Evolutionary conservation across 129 eudicot genomes (phyloP).

Genomic region (Cynara cardunculus): DNA sequence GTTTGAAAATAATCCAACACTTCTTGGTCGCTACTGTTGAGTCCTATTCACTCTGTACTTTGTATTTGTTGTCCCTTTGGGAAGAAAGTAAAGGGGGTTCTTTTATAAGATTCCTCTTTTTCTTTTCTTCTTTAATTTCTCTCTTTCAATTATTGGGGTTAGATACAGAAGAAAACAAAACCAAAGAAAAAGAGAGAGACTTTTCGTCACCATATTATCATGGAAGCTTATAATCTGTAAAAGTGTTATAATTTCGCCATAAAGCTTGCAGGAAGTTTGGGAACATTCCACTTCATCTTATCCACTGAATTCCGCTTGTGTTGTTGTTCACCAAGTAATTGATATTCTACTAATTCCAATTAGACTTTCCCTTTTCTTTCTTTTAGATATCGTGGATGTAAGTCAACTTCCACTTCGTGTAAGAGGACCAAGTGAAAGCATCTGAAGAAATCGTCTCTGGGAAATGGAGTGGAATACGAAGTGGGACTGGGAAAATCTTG

Average conservation of each 20-base stretch:
- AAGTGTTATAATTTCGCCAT: slow-evolving; percentile 9
- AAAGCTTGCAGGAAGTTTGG: slow-evolving; percentile 8
- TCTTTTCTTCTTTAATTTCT: not conserved
- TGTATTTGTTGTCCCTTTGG: slow-evolving; percentile 12
- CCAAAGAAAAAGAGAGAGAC: not conserved
- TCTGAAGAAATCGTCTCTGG: slow-evolving; percentile 22
- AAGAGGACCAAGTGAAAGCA: slow-evolving; percentile 1
- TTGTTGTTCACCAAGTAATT: no score
- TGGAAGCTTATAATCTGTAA: slow-evolving; percentile 5
- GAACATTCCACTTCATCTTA: slow-evolving; percentile 14
- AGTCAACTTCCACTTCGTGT: not conserved
- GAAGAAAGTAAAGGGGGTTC: not conserved
- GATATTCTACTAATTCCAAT: no score
- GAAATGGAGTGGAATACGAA: slow-evolving; percentile 74
- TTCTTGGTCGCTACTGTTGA: not conserved
- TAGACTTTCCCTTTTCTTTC: not conserved
- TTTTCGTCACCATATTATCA: not conserved
- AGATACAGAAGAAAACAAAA: slow-evolving; percentile 11
- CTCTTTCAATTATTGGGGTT: slow-evolving; percentile 29
- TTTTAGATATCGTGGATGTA: slow-evolving; percentile 23
- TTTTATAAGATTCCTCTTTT: not conserved
- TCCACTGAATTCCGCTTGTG: no score
- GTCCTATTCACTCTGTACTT: slow-evolving; percentile 8
- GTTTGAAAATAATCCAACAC: slow-evolving; percentile 3
- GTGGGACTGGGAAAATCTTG: slow-evolving; percentile 79